phyloP scores from a whole-genome alignment of 345 rosid species.

The Clarkia xantiana region DNA sequence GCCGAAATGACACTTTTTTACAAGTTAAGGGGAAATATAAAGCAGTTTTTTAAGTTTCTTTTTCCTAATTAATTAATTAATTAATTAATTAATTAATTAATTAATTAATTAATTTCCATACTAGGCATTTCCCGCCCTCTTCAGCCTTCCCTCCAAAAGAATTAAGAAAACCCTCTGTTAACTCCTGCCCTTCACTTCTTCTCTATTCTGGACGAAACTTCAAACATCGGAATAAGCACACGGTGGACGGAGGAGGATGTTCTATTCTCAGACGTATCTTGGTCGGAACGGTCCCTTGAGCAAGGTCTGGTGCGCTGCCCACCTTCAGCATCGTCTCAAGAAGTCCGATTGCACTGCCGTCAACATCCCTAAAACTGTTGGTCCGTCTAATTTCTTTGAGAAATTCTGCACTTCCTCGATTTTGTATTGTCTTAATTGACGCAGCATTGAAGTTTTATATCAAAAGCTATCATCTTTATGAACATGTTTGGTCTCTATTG shows the following conservation, averaged over 20 bases:
- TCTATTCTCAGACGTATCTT: slow-evolving; percentile 61
- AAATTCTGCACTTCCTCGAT: not conserved
- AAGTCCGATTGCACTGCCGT: slow-evolving; percentile 69
- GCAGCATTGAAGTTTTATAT: not conserved
- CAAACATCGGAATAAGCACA: not conserved
- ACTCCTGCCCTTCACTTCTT: not conserved
- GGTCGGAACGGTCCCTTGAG: slow-evolving; percentile 69
- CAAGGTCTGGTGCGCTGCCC: slow-evolving; percentile 81
- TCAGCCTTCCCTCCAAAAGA: not conserved
- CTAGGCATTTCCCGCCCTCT: not conserved
- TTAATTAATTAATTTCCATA: too few relatives aligned
- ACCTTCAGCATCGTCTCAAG: slow-evolving; percentile 57
- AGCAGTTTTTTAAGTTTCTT: too few relatives aligned
- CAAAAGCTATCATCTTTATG: not conserved
- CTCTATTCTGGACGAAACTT: not conserved
- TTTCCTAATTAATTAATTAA: too few relatives aligned
- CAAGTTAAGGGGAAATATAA: too few relatives aligned
- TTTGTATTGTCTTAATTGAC: not conserved
- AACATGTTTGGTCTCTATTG: not conserved
- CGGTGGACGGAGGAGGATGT: slow-evolving; percentile 19
- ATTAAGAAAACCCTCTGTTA: not conserved
- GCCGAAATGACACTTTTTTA: too few relatives aligned
- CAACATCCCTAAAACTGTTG: slow-evolving; percentile 55
- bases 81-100: too few relatives aligned
- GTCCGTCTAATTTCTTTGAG: slow-evolving; percentile 20